A percentile compares a stretch with the other conserved stretches of the same genome.
Conservation (phyloP, 2,329 filamentous ascomycete species). For the Phaeosphaeria sp. region DNA sequence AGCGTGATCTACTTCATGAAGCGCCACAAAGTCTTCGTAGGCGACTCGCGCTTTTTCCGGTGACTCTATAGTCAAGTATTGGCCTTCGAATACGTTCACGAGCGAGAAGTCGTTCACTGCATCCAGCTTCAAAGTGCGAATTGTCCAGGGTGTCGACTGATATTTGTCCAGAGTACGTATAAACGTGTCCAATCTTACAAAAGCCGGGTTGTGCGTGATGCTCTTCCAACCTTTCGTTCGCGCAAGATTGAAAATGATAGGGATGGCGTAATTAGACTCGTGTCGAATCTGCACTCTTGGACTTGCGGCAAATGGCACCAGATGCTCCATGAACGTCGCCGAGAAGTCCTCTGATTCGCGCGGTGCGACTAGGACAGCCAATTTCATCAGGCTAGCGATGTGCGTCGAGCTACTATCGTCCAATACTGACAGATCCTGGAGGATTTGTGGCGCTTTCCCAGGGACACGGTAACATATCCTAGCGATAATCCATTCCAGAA, state of each 20-base stretch:
- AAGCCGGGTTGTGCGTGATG: slow-evolving; percentile 50
- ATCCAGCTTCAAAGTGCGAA: slow-evolving; percentile 48
- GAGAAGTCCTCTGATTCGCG: slow-evolving; percentile 49
- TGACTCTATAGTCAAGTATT: slow-evolving; percentile 53
- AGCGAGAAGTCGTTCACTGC: slow-evolving; percentile 52
- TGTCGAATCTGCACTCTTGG: slow-evolving; percentile 61
- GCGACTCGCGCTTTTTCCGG: slow-evolving; percentile 47
- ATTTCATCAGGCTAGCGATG: slow-evolving; percentile 56
- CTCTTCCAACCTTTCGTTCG: slow-evolving; percentile 41
- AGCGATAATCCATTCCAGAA: slow-evolving; percentile 57
- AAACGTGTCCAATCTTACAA: slow-evolving; percentile 51
- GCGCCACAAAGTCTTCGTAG: slow-evolving; percentile 48
- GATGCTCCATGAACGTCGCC: slow-evolving; percentile 47
- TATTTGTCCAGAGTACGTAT: slow-evolving; percentile 54
- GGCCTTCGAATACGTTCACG: slow-evolving; percentile 53
- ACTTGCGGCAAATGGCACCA: slow-evolving; percentile 54
- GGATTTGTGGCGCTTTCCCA: slow-evolving; percentile 38
- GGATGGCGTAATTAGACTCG: slow-evolving; percentile 59
- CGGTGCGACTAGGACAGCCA: slow-evolving; percentile 52
- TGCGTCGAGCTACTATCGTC: slow-evolving; percentile 57
- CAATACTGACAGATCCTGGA: slow-evolving; percentile 45
- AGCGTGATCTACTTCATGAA: slow-evolving; percentile 38
- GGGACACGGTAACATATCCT: slow-evolving; percentile 50
- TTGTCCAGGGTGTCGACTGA: slow-evolving; percentile 48
- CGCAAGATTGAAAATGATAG: slow-evolving; percentile 52